phyloP scores from a whole-genome alignment of 1,284 basidiomycete species.

The Malassezia cuniculi region DNA sequence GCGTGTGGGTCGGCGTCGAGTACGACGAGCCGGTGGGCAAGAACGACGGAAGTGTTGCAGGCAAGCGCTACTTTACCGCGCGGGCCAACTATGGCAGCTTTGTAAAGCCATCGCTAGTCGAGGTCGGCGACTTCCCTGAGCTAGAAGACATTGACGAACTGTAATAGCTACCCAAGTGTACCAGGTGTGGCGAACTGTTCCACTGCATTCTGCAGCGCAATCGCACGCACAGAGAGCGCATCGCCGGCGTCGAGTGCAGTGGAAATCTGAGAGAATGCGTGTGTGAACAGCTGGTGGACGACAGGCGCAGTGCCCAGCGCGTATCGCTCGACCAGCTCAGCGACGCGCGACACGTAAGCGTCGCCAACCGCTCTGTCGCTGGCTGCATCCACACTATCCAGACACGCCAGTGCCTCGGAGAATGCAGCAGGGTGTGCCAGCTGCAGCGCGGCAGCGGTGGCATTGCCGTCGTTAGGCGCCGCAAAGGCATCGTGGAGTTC shows the following conservation, averaged over 20 bases:
- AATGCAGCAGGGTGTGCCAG: no score
- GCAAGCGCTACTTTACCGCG: conserved; percentile 71
- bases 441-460: no score
- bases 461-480: no score
- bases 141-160: no score
- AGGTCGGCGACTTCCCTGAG: conserved; percentile 66
- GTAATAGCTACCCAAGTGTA: no score
- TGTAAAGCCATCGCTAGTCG: conserved; percentile 69
- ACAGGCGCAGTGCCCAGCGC: no score
- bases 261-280: neutral
- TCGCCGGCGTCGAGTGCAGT: conserved; percentile 6
- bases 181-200: no score
- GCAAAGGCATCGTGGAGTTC: conserved; percentile 8
- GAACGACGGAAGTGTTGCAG: conserved; percentile 85
- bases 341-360: no score
- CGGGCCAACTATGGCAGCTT: conserved; percentile 68
- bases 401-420: no score
- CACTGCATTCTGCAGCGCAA: conserved; percentile 4
- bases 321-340: no score
- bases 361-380: no score
- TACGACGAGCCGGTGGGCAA: conserved; percentile 94
- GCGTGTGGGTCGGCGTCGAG: conserved; percentile 77
- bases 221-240: conserved; percentile 11
- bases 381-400: no score
- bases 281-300: neutral